A percentile compares a stretch with the other conserved stretches of the same genome.
These are phyloP conservation scores for Medicago arabica DNA, from an alignment of 306 rosid genomes.

Conservation along the genomic window DNA sequence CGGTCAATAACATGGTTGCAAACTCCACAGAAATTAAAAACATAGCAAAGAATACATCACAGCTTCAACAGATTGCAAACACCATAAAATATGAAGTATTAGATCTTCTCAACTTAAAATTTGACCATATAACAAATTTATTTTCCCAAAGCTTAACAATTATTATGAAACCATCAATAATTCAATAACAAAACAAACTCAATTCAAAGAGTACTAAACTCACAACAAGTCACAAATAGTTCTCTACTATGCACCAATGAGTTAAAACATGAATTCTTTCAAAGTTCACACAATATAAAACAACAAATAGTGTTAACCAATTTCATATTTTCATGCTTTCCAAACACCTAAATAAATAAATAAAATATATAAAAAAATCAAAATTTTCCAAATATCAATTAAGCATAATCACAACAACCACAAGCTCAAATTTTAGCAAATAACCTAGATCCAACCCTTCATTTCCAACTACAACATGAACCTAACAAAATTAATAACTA, in stretches of 20 bases:
- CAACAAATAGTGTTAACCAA: conserved; percentile 11
- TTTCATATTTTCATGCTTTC: neutral
- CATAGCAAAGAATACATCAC: no score
- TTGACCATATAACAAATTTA: no score
- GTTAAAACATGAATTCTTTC: neutral
- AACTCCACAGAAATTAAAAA: no score
- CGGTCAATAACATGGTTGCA: neutral
- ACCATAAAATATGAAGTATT: no score
- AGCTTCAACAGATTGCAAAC: no score
- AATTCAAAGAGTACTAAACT: neutral
- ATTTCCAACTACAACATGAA: neutral
- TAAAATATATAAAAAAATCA: neutral
- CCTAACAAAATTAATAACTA: neutral
- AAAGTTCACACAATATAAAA: neutral
- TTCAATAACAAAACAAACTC: neutral
- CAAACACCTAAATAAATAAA: neutral
- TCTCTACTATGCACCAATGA: neutral
- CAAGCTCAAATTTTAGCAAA: neutral
- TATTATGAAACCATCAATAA: conserved; percentile 24
- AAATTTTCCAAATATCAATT: conserved; percentile 29
- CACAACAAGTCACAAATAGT: neutral
- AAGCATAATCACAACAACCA: conserved; percentile 10
- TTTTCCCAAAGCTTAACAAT: neutral
- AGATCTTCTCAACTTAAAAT: no score
- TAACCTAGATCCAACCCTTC: conserved; percentile 47